Percentiles rank a stretch among this genome's conserved stretches.
Conservation (phyloP, 83 land plant species). For the Diphasiastrum complanatum region DNA sequence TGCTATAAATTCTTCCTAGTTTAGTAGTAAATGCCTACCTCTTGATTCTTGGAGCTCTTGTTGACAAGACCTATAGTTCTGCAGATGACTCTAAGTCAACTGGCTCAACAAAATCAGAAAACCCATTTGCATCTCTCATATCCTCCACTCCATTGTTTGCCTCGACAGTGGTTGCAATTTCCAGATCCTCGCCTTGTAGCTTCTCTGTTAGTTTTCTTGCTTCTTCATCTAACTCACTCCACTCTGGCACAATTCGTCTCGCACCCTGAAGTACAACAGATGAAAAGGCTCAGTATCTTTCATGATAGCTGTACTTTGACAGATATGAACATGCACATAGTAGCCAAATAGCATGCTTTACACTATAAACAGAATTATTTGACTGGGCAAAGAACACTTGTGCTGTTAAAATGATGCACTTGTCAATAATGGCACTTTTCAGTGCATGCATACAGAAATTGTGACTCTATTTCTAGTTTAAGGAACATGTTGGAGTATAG, state of each 20-base stretch:
- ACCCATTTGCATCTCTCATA: not conserved
- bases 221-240: conserved; percentile 85
- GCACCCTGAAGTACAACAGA: conserved; percentile 64
- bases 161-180: not conserved
- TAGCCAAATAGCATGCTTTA: not conserved
- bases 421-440: no score
- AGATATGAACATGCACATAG: not conserved
- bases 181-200: conserved; percentile 39
- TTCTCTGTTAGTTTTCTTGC: conserved; percentile 70
- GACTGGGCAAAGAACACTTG: no score
- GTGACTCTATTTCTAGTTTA: no score
- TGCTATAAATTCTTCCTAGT: no score
- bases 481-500: no score
- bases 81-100: conserved; percentile 17
- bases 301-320: conserved; percentile 7
- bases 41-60: no score
- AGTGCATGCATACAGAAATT: no score
- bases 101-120: not conserved
- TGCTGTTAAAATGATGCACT: no score
- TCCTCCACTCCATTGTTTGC: not conserved
- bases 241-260: conserved; percentile 82
- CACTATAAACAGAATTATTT: no score
- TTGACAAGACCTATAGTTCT: conserved; percentile 20
- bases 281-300: not conserved
- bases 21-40: no score